Evolutionary conservation across 2,329 filamentous ascomycete species (phyloP), one percentile per base, ranked within the genome.

Genomic region (Thyridium curvatum): DNA sequence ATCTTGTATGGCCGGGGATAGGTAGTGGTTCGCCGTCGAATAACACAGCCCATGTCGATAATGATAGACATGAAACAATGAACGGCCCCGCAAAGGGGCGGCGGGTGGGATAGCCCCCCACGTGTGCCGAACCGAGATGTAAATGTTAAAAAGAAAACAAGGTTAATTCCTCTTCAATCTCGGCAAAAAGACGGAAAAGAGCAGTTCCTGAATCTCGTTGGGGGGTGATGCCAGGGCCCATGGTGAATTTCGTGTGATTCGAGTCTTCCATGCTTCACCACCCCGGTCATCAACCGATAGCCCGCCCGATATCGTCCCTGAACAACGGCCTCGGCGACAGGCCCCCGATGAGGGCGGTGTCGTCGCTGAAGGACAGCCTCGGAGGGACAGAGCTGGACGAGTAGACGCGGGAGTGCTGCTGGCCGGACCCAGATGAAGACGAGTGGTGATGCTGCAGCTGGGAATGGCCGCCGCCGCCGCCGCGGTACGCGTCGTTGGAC

Each of bases 261-360:
- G n/a, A n/a, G n/a, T 26, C 21, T 6, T 26, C 10, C 21, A 26
- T 26, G 21, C 21, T 26, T n/a, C n/a, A 21, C 18, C 34, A 34
- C 17, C 18, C 17, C n/a, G 13, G 33, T 13, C 32, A 41, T 71
- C 62, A 77, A n/a, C 72, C 72, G 38, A 77, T 68, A 3, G 73
- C 73, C 18, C 68, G 63, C 6, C 74, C 74, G 55, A 77, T 77
- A 34, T 63, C 64, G 40, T 64, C 57, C 40, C 62, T 64, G 37
- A 72, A 55, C 18, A 65, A 52, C 12, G 71, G 71, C 8, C 69
- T 66, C 3, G 73, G 71, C 15, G 72, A 71, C 5, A 75, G 53
- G 3, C 68, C 71, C 5, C 61, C 66, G 8, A 66, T 44, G 14
- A 65, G 46, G 14, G 60, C 55, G 30, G 60, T 49, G 8, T 74